Evolutionary conservation across 495 filamentous ascomycete species (phyloP), one percentile per base, ranked within the genome.

Genomic region (Rhypophila decipiens): DNA sequence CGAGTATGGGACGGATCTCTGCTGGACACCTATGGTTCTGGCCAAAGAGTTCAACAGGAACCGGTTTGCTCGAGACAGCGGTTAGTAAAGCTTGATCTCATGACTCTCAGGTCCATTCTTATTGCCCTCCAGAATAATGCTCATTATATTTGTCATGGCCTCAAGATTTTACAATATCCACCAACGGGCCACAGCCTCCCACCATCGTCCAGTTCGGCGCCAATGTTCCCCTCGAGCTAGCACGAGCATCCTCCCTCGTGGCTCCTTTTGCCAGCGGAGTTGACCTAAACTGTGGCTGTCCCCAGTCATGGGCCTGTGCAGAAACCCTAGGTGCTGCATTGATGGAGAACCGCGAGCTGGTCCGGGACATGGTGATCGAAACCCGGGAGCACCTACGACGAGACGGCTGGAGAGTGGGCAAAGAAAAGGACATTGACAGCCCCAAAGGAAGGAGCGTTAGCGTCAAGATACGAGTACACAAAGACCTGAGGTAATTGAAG

Each of bases 1-100:
- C 34, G 63, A 74, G 23, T 84, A 81, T 58, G 73, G 72, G 27
- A 75, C 78, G 13, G 82, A 85, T 56, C 59, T 86, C 17, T 76
- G 75, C 50, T 85, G 82, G 70, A 85, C 82, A 5, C 82, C 82
- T 33, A 86, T 86, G 82, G 79, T 85, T 51, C 66, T 86, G 24
- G 81, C 82, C 36, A 85, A 85, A 56, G 82, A 86, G 62, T 86
- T 85, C 58, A 80, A 82, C 57, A 68, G 82, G 20, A 79, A 66
- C 53, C 49, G 56, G 5, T 59, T 74, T 41, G 82, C 82, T 31
- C 68, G 82, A 46, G 75, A 83, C 50, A 77, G 73, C 58, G 82
- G 78, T 71, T 12, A 53, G 67, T n/a, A n/a, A n/a, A n/a, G n/a
- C n/a, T n/a, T n/a, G n/a, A n/a, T n/a, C n/a, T n/a, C n/a, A n/a